These are phyloP conservation scores for Immersiella caudata DNA, from an alignment of 495 filamentous ascomycete species.

Conservation along the genomic window DNA sequence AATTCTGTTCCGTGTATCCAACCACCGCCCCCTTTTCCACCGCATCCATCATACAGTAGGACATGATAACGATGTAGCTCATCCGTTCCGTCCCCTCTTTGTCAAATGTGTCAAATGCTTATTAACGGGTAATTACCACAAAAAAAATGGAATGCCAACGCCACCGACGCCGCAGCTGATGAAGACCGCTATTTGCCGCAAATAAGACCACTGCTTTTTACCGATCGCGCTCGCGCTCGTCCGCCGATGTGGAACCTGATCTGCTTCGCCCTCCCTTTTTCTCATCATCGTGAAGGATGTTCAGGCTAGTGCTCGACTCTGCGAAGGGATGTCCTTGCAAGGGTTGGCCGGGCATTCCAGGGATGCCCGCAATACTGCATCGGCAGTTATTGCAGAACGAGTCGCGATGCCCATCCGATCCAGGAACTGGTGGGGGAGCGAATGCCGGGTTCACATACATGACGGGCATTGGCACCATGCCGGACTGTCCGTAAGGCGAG, in stretches of 20 bases:
- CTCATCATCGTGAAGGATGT: conserved; percentile 6
- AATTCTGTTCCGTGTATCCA: not conserved
- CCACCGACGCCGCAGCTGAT: conserved; percentile 24
- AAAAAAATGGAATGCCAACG: conserved; percentile 14
- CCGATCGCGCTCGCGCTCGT: conserved; percentile 5
- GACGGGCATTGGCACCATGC: conserved; percentile 14
- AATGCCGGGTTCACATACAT: conserved; percentile 17
- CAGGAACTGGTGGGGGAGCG: conserved; percentile 4
- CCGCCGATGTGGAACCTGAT: not conserved
- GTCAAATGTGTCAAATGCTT: conserved; percentile 17
- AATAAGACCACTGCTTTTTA: not conserved
- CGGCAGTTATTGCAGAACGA: conserved; percentile 18
- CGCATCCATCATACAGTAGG: not conserved
- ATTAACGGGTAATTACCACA: conserved; percentile 1
- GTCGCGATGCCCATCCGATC: conserved; percentile 8
- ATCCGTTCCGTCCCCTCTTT: conserved; percentile 1
- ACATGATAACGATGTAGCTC: not conserved
- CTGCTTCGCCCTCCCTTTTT: conserved; percentile 11
- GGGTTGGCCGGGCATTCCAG: not conserved
- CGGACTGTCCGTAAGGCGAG: conserved; percentile 8
- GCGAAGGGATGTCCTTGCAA: not conserved
- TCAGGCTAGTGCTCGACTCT: conserved; percentile 10
- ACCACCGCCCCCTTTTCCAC: not conserved
- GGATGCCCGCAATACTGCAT: conserved; percentile 16
- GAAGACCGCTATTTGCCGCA: conserved; percentile 7